Evolutionary conservation across 495 filamentous ascomycete species (phyloP).

Genomic region (Bacidia gigantensis): DNA sequence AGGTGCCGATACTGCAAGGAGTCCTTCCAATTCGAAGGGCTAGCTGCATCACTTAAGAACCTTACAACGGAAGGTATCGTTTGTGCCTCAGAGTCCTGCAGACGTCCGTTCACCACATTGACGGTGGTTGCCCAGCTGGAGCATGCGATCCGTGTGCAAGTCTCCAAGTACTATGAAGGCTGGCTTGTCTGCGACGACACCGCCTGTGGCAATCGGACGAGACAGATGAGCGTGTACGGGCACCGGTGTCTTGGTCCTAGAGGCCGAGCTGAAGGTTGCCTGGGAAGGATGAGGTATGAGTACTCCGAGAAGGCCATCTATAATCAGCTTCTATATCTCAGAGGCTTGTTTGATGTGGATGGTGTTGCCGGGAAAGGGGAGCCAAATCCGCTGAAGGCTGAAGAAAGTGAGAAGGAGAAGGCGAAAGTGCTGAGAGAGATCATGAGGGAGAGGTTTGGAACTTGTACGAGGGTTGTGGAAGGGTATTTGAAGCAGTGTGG

Average conservation of each 20-base stretch:
- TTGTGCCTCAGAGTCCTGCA: conserved; percentile 51
- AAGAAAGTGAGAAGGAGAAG: conserved; percentile 41
- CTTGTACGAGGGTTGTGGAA: conserved; percentile 64
- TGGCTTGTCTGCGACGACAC: conserved; percentile 86
- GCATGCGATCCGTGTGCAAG: conserved; percentile 59
- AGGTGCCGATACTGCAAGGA: conserved; percentile 70
- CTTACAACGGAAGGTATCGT: conserved; percentile 59
- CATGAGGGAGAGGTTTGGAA: conserved; percentile 64
- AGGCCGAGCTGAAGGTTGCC: conserved; percentile 67
- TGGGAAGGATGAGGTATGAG: conserved; percentile 82
- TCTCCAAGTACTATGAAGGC: conserved; percentile 76
- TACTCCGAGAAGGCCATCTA: conserved; percentile 79
- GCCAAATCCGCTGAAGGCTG: not conserved
- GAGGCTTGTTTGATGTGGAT: conserved; percentile 77
- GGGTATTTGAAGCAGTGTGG: conserved; percentile 87
- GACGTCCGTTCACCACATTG: conserved; percentile 49
- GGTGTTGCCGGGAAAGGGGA: conserved; percentile 11
- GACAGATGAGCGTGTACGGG: conserved; percentile 86
- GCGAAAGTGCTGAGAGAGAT: conserved; percentile 58
- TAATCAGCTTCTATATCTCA: conserved; percentile 86
- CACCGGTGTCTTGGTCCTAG: conserved; percentile 76
- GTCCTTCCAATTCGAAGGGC: conserved; percentile 58
- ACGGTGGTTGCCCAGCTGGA: conserved; percentile 78
- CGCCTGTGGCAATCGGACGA: conserved; percentile 71
- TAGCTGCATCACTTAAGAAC: conserved; percentile 40